A percentile compares a stretch with the other conserved stretches of the same genome.
These are phyloP conservation scores for Ramaria rubella DNA, from an alignment of 768 basidiomycete species.

Conservation along the genomic window DNA sequence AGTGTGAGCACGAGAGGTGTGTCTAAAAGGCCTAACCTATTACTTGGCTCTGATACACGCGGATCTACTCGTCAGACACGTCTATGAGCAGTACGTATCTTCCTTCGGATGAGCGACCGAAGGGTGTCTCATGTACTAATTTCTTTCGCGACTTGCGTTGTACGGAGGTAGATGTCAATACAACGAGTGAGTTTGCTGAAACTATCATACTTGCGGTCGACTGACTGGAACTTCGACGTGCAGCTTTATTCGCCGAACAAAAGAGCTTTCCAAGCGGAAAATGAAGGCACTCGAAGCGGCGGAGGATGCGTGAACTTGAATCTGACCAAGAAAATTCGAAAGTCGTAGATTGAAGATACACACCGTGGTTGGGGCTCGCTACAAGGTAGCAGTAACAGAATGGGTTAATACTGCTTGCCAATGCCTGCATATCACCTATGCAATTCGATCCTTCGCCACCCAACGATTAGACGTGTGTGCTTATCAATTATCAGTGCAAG, in stretches of 20 bases:
- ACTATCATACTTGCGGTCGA: neutral
- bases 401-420: too few species aligned
- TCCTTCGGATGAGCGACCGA: neutral
- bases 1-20: conserved; percentile 86
- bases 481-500: too few species aligned
- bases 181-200: conserved; percentile 65
- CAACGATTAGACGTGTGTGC: too few species aligned
- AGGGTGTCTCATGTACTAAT: neutral
- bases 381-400: too few species aligned
- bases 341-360: too few species aligned
- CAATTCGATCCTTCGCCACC: too few species aligned
- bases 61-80: conserved; percentile 22
- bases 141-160: neutral
- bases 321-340: too few species aligned
- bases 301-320: conserved; percentile 11
- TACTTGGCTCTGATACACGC: neutral
- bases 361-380: too few species aligned
- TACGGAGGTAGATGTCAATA: conserved; percentile 71
- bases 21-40: conserved; percentile 20
- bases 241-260: conserved; percentile 88
- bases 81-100: conserved; percentile 34
- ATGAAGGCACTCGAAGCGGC: conserved; percentile 36
- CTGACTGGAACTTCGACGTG: neutral
- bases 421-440: too few species aligned
- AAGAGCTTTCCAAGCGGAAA: conserved; percentile 70